Percentiles rank a stretch among this genome's conserved stretches.
Evolutionary conservation across 1,284 basidiomycete species (phyloP).

Genomic region (Fistulinella staudtii): DNA sequence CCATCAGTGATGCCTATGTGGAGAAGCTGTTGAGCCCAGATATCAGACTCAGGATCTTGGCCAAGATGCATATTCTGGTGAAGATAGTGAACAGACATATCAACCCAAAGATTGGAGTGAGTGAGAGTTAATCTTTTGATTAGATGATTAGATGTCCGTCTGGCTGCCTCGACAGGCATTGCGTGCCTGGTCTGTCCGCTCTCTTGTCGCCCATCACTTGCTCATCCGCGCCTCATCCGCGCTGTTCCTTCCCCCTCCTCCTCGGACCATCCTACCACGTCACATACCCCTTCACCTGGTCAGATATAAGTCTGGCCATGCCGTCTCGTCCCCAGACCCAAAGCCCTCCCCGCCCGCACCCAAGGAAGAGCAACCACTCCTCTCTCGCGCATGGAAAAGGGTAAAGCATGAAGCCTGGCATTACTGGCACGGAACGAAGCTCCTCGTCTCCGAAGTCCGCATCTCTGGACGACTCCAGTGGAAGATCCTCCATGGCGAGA

Average conservation of each 20-base stretch:
- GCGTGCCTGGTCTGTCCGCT: conserved; percentile 1
- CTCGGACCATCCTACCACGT: background rate
- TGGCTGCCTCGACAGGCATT: conserved; percentile 49
- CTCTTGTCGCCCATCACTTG: conserved; percentile 18
- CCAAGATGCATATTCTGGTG: conserved; percentile 38
- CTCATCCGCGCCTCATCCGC: conserved; percentile 20
- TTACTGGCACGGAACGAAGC: conserved; percentile 96
- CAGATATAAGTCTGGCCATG: conserved; percentile 19
- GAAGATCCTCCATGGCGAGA: conserved; percentile 90
- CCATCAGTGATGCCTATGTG: conserved; percentile 35
- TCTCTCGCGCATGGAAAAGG: conserved; percentile 76
- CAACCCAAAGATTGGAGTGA: conserved; percentile 36
- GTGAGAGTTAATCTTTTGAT: too few relatives aligned
- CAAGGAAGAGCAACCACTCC: conserved; percentile 54
- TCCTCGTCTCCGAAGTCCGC: conserved; percentile 91
- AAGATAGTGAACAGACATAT: conserved; percentile 30
- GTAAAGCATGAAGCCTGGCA: conserved; percentile 96
- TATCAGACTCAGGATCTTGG: conserved; percentile 16
- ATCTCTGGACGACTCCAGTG: conserved; percentile 88
- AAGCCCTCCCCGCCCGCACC: conserved; percentile 50
- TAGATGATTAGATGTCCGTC: conserved; percentile 68
- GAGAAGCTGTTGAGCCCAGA: conserved; percentile 40
- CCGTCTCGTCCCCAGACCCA: conserved; percentile 30
- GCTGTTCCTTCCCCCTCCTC: conserved; percentile 11
- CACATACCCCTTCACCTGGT: too few relatives aligned